These are phyloP conservation scores for Nidularia sp. DNA, from an alignment of 768 basidiomycete genomes.

Conservation along the genomic window DNA sequence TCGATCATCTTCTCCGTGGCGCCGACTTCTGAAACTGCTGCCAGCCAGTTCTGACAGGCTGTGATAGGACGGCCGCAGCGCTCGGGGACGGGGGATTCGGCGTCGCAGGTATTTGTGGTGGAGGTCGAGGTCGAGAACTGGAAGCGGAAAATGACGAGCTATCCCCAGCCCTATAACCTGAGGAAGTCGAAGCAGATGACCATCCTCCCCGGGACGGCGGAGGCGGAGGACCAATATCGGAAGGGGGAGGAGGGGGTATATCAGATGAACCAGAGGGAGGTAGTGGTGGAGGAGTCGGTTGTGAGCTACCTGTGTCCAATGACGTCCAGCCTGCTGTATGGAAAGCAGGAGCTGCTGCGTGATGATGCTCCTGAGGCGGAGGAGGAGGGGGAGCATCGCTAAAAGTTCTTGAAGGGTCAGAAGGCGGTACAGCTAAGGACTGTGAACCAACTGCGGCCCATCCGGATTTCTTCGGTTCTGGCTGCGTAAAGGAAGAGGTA, in stretches of 20 bases:
- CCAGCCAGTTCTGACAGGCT: slow-evolving; percentile 46
- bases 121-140: slow-evolving; percentile 2
- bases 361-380: slow-evolving; percentile 4
- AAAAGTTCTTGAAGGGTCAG: slow-evolving; percentile 7
- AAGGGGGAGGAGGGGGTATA: slow-evolving; percentile 17
- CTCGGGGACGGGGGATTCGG: slow-evolving; percentile 8
- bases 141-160: slow-evolving; percentile 5
- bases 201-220: slow-evolving; percentile 9
- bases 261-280: slow-evolving; percentile 16
- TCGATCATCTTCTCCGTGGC: slow-evolving; percentile 19
- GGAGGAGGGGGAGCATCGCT: slow-evolving; percentile 10
- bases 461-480: slow-evolving; percentile 39
- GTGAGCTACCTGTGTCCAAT: slow-evolving; percentile 46
- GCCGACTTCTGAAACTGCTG: slow-evolving; percentile 51
- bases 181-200: slow-evolving; percentile 7
- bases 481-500: slow-evolving; percentile 10
- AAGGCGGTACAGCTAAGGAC: slow-evolving; percentile 7
- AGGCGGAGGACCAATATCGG: slow-evolving; percentile 12
- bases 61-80: too few relatives aligned
- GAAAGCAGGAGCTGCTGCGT: slow-evolving; percentile 39
- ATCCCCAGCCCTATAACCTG: too few relatives aligned
- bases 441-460: slow-evolving; percentile 44
- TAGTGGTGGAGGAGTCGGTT: slow-evolving; percentile 15
- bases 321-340: slow-evolving; percentile 66
- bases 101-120: slow-evolving; percentile 1